phyloP scores from a whole-genome alignment of 441 rosid genomes.

The Croton setiger region DNA sequence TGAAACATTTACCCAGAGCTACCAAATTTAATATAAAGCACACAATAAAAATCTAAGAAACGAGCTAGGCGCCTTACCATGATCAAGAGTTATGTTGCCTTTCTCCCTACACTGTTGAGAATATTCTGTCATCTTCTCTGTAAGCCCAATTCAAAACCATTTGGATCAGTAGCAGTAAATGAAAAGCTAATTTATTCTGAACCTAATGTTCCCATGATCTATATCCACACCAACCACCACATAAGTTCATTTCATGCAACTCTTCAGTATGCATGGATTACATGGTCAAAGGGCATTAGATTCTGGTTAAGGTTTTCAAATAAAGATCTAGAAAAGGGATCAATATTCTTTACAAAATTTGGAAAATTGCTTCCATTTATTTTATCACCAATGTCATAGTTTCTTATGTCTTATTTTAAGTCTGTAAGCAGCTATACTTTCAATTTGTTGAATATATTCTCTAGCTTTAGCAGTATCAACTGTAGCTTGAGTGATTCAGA shows the following conservation, averaged over 20 bases:
- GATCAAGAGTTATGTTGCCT: constrained; percentile 36
- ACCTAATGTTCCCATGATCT: background rate
- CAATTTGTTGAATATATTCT: background rate
- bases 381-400: background rate
- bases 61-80: constrained; percentile 37
- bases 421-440: background rate
- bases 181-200: background rate
- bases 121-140: constrained; percentile 61
- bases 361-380: background rate
- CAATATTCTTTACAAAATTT: background rate
- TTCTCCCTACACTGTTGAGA: constrained; percentile 44
- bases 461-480: background rate
- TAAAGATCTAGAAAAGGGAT: background rate
- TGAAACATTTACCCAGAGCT: background rate
- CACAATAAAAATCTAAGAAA: constrained; percentile 11
- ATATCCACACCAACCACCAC: background rate
- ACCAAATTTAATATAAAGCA: background rate
- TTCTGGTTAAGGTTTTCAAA: background rate
- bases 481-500: background rate
- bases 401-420: background rate
- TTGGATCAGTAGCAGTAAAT: constrained; percentile 11
- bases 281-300: background rate
- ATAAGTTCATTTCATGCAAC: background rate
- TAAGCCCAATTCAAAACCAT: constrained; percentile 25
- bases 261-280: background rate